Percentiles rank a stretch among this genome's conserved stretches.
These are phyloP conservation scores for Tanacetum coccineum DNA, from an alignment of 129 eudicot species.

Conservation along the genomic window DNA sequence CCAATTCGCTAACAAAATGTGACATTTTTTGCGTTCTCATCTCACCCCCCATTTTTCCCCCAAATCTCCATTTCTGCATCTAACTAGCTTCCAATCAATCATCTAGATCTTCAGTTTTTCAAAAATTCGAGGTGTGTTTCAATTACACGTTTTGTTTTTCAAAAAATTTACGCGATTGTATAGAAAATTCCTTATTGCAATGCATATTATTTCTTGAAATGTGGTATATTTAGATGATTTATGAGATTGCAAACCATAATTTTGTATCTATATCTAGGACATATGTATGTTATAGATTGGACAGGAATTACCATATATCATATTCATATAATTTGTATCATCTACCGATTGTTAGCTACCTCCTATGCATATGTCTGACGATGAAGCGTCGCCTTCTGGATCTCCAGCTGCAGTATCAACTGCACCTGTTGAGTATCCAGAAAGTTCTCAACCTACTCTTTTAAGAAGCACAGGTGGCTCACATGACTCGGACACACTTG, in stretches of 20 bases:
- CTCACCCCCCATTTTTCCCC: conserved; percentile 9
- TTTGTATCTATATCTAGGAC: conserved; percentile 13
- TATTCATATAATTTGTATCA: not conserved
- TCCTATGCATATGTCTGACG: conserved; percentile 41
- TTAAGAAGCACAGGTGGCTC: conserved; percentile 26
- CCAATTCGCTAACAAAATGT: conserved; percentile 25
- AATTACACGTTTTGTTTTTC: not conserved
- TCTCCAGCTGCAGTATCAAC: conserved; percentile 40
- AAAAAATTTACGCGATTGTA: not conserved
- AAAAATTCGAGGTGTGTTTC: conserved; percentile 29
- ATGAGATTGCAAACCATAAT: too few relatives aligned
- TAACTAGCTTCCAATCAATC: conserved; percentile 3
- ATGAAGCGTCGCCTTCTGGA: conserved; percentile 38
- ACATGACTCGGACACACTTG: conserved; percentile 25
- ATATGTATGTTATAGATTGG: conserved; percentile 12
- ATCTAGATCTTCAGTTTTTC: conserved; percentile 24
- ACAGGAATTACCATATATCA: not conserved
- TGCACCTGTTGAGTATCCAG: conserved; percentile 15
- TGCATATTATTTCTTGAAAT: not conserved
- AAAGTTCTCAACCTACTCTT: conserved; percentile 16
- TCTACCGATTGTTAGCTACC: conserved; percentile 38
- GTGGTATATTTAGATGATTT: not conserved
- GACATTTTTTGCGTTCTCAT: conserved; percentile 18
- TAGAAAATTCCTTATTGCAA: not conserved
- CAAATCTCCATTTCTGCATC: conserved; percentile 1